A percentile compares a stretch with the other conserved stretches of the same genome.
phyloP scores from a whole-genome alignment of 2,329 filamentous ascomycete species.

The Rosellinia necatrix region DNA sequence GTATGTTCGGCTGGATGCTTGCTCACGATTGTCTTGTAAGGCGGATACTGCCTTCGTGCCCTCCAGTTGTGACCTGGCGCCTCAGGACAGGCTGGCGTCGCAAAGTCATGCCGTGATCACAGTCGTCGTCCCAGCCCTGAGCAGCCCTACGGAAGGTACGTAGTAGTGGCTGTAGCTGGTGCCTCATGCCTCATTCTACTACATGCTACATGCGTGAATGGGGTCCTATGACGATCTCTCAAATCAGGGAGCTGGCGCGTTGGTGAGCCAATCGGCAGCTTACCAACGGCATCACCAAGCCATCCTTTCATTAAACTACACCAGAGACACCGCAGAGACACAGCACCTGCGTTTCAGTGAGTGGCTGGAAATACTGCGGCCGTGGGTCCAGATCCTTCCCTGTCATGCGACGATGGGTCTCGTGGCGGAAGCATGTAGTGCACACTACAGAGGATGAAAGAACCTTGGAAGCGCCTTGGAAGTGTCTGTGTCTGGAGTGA shows the following conservation, averaged over 20 bases:
- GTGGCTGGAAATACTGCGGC: background rate
- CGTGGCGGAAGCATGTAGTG: slow-evolving; percentile 6
- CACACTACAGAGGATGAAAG: too few relatives aligned
- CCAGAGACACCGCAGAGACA: slow-evolving; percentile 7
- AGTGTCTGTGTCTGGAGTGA: background rate
- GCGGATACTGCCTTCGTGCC: too few relatives aligned
- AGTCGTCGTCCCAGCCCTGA: too few relatives aligned
- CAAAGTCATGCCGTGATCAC: too few relatives aligned
- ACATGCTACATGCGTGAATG: background rate
- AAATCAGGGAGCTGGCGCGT: slow-evolving; percentile 11
- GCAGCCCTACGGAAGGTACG: too few relatives aligned
- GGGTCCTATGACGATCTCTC: background rate
- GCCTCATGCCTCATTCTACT: too few relatives aligned
- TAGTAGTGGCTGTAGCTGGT: too few relatives aligned
- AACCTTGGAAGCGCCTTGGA: too few relatives aligned
- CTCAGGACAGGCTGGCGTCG: too few relatives aligned
- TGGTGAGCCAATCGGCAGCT: slow-evolving; percentile 23
- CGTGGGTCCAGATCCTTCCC: slow-evolving; percentile 12
- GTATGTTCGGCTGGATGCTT: background rate
- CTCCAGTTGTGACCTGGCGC: too few relatives aligned
- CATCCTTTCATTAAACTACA: slow-evolving; percentile 25
- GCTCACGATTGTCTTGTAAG: background rate
- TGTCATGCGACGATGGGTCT: background rate
- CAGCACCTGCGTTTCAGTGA: slow-evolving; percentile 17
- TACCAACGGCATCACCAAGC: slow-evolving; percentile 20